These are phyloP conservation scores for Fusarium devonianum DNA, from an alignment of 2,329 filamentous ascomycete species.

Conservation along the genomic window DNA sequence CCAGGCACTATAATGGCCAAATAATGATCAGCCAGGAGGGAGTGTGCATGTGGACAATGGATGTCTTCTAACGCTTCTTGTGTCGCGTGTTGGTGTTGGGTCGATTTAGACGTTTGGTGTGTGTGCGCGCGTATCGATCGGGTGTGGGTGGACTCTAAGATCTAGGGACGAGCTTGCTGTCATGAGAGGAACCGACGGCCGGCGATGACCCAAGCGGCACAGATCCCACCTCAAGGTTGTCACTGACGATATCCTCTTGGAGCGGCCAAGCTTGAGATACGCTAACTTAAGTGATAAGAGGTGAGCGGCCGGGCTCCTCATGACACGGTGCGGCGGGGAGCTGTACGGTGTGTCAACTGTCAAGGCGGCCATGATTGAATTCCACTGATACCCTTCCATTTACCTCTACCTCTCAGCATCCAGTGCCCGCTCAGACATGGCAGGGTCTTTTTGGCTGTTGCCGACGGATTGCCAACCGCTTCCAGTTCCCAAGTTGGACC, in stretches of 20 bases:
- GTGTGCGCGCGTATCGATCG: slow-evolving; percentile 30
- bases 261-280: slow-evolving; percentile 16
- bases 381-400: slow-evolving; percentile 38
- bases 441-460: slow-evolving; percentile 21
- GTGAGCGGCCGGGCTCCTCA: slow-evolving; percentile 18
- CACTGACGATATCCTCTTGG: slow-evolving; percentile 13
- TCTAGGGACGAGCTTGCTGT: slow-evolving; percentile 37
- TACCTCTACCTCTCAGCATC: slow-evolving; percentile 29
- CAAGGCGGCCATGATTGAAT: slow-evolving; percentile 25
- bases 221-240: slow-evolving; percentile 20
- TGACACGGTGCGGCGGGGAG: slow-evolving; percentile 25
- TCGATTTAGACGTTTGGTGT: slow-evolving; percentile 28
- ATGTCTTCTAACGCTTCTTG: slow-evolving; percentile 20
- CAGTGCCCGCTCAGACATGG: slow-evolving; percentile 19
- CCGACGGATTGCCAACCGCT: slow-evolving; percentile 31
- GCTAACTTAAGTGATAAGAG: too few species aligned
- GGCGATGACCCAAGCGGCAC: slow-evolving; percentile 28
- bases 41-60: slow-evolving; percentile 15
- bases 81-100: slow-evolving; percentile 18
- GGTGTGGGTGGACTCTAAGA: slow-evolving; percentile 34
- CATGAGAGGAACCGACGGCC: slow-evolving; percentile 30
- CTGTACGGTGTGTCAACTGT: slow-evolving; percentile 5
- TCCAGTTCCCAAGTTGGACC: slow-evolving; percentile 31
- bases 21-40: too few species aligned
- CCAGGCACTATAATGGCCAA: too few species aligned